These are phyloP conservation scores for Chrysanthemum seticuspe DNA, from an alignment of 129 eudicot genomes.

Conservation along the genomic window DNA sequence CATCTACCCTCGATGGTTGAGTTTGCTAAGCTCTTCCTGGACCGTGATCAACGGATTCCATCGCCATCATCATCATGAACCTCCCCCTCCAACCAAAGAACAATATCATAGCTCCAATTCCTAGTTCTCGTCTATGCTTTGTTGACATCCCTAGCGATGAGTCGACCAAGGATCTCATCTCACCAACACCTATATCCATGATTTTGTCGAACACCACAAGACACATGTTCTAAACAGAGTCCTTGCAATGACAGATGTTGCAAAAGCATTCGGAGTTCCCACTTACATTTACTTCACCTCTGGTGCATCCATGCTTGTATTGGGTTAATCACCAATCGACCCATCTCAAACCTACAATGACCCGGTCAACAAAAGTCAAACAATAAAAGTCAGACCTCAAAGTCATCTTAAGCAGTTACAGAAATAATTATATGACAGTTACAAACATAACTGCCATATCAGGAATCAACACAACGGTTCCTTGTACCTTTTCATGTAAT, in stretches of 20 bases:
- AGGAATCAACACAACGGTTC: no score
- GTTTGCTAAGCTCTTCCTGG: conserved; percentile 32
- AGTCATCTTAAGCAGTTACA: no score
- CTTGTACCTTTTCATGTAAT: no score
- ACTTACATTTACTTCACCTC: conserved; percentile 39
- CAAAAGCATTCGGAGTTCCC: conserved; percentile 25
- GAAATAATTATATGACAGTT: no score
- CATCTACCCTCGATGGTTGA: conserved; percentile 33
- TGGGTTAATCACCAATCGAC: no score
- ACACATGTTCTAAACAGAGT: conserved; percentile 5
- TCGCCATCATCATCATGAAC: conserved; percentile 31
- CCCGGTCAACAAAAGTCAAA: no score
- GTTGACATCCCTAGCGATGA: conserved; percentile 21
- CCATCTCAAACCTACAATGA: no score
- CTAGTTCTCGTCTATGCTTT: conserved; percentile 12
- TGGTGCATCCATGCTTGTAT: conserved; percentile 21
- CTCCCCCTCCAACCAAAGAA: conserved; percentile 4
- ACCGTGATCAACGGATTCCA: conserved; percentile 18
- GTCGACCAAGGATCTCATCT: conserved; percentile 10
- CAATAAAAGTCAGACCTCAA: no score
- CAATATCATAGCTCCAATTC: background rate
- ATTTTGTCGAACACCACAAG: conserved; percentile 21
- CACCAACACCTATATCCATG: background rate
- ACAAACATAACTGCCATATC: no score
- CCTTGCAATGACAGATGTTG: conserved; percentile 37